These are phyloP conservation scores for Penstemon davidsonii DNA, from an alignment of 257 asterid species.

Conservation along the genomic window DNA sequence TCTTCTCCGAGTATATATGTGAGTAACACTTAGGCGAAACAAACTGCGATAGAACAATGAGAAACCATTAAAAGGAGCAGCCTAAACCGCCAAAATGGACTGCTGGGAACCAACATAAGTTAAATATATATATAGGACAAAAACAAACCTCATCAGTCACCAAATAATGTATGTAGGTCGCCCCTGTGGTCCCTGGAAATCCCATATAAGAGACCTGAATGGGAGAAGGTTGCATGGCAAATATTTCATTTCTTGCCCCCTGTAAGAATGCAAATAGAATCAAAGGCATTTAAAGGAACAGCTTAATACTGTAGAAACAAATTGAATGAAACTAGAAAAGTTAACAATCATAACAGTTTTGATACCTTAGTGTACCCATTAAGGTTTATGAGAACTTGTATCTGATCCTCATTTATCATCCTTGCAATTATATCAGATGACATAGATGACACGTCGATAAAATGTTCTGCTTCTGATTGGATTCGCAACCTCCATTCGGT, in stretches of 20 bases:
- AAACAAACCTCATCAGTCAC: constrained; percentile 86
- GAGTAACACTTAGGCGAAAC: constrained; percentile 84
- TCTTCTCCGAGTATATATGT: constrained; percentile 90
- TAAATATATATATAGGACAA: constrained; percentile 1
- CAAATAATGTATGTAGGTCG: constrained; percentile 83
- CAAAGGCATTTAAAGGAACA: background rate
- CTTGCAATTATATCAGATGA: constrained; percentile 89
- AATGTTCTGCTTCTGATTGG: constrained; percentile 91
- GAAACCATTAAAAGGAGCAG: constrained; percentile 15
- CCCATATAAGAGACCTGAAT: constrained; percentile 99
- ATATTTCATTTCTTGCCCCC: constrained; percentile 99
- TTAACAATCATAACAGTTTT: constrained; percentile 11
- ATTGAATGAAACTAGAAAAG: constrained; percentile 13
- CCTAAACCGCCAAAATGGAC: background rate
- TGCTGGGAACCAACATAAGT: background rate
- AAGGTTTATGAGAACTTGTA: constrained; percentile 92
- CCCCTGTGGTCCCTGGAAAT: constrained; percentile 99
- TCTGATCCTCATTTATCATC: constrained; percentile 89
- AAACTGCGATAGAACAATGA: constrained; percentile 54
- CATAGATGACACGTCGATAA: constrained; percentile 87
- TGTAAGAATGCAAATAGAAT: constrained; percentile 31
- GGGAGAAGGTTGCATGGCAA: constrained; percentile 99
- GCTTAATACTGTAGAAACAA: background rate
- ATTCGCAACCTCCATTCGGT: constrained; percentile 93
- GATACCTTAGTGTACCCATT: constrained; percentile 96